Percentiles rank a stretch among this genome's conserved stretches.
These are phyloP conservation scores for Nemophila menziesii DNA, from an alignment of 257 asterid genomes.

Conservation along the genomic window DNA sequence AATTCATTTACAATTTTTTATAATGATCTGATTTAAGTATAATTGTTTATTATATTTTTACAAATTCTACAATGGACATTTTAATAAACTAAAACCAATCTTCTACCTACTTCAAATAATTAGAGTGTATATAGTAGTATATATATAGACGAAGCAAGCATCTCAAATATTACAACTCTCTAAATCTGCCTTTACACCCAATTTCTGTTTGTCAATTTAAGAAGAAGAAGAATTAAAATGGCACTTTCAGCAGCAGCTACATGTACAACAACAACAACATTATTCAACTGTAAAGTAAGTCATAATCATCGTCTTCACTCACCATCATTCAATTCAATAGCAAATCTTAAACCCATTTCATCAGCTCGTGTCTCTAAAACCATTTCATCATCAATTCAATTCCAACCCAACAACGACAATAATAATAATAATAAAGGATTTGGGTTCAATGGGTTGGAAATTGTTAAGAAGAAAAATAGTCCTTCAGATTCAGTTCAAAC, in stretches of 20 bases:
- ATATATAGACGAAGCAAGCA: no score
- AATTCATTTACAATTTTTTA: no score
- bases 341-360: neutral
- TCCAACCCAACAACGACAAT: neutral
- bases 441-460: neutral
- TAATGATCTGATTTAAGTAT: no score
- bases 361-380: neutral
- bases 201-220: neutral
- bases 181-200: no score
- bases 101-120: no score
- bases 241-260: constrained; percentile 3
- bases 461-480: neutral
- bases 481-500: neutral
- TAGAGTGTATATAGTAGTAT: no score
- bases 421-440: neutral
- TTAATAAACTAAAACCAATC: no score
- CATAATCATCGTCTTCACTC: neutral
- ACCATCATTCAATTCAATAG: neutral
- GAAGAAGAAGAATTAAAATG: neutral
- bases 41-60: no score
- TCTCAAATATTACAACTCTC: no score
- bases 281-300: neutral
- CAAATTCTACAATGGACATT: no score
- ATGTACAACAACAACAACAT: neutral
- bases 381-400: neutral